Evolutionary conservation across 192 early-diverging fungal genomes (phyloP).

Genomic region (Podila epicladia): DNA sequence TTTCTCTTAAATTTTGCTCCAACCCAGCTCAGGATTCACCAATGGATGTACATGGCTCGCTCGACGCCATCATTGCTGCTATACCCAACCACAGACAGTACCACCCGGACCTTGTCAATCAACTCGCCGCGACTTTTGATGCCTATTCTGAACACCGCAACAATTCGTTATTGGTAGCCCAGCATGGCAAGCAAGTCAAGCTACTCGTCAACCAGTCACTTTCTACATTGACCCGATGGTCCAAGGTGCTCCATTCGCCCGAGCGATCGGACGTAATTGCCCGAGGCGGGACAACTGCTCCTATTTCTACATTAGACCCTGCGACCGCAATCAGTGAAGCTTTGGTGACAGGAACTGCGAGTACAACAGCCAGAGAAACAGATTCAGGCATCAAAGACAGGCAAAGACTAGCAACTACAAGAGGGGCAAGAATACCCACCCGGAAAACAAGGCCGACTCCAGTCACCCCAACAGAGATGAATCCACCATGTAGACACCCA

Average conservation of each 20-base stretch:
- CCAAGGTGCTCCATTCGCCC: slow-evolving; percentile 16
- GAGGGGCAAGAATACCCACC: too few relatives aligned
- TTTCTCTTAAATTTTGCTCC: too few relatives aligned
- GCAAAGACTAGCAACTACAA: neutral
- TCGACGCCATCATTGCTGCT: slow-evolving; percentile 15
- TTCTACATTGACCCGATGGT: slow-evolving; percentile 25
- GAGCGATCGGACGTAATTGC: slow-evolving; percentile 3
- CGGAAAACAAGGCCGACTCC: too few relatives aligned
- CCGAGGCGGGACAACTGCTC: neutral
- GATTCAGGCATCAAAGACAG: neutral
- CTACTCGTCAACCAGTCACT: slow-evolving; percentile 31
- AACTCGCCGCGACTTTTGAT: neutral
- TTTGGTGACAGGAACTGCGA: neutral
- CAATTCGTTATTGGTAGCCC: neutral
- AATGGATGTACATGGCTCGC: neutral
- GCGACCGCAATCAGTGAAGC: neutral
- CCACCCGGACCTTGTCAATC: slow-evolving; percentile 10
- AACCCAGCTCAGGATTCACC: neutral
- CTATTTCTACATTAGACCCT: neutral
- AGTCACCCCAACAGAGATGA: too few relatives aligned
- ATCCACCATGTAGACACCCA: neutral
- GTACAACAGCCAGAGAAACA: neutral
- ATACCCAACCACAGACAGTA: slow-evolving; percentile 21
- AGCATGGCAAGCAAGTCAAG: slow-evolving; percentile 29
- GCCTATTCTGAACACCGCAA: neutral